A percentile compares a stretch with the other conserved stretches of the same genome.
Conservation (phyloP, 2,329 filamentous ascomycete species). For the Alternaria gaisen region DNA sequence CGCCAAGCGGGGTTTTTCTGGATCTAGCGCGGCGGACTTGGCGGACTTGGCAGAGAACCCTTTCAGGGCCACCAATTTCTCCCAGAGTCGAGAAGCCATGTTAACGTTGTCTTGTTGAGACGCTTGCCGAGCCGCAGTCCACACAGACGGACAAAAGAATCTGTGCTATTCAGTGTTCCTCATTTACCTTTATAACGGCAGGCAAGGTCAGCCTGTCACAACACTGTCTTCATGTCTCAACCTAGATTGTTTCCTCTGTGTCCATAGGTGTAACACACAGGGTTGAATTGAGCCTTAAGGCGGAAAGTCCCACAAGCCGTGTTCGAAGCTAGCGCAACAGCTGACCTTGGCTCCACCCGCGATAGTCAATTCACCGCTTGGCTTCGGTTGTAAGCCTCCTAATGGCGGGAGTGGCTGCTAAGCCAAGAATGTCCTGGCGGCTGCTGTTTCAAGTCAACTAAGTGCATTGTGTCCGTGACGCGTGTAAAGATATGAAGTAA, state of each 20-base stretch:
- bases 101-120: not conserved
- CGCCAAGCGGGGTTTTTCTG: conserved; percentile 2
- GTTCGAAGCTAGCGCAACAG: conserved; percentile 12
- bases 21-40: conserved; percentile 8
- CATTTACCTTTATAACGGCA: not conserved
- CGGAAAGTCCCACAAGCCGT: conserved; percentile 8
- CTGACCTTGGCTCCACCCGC: not conserved
- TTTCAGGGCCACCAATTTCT: not conserved
- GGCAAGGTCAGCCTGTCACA: not conserved
- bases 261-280: conserved; percentile 8
- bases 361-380: no score
- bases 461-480: not conserved
- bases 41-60: conserved; percentile 3
- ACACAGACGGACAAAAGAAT: not conserved
- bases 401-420: conserved; percentile 11
- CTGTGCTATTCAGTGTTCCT: not conserved
- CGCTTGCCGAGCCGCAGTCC: not conserved
- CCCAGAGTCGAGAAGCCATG: not conserved
- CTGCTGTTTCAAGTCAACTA: conserved; percentile 12
- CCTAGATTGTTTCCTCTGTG: not conserved
- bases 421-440: conserved; percentile 14
- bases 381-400: conserved; percentile 9
- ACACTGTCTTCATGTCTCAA: not conserved
- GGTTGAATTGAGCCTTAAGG: conserved; percentile 1
- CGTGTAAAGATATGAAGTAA: conserved; percentile 12